phyloP scores from a whole-genome alignment of 345 rosid genomes.

The Rubroshorea leprosula region DNA sequence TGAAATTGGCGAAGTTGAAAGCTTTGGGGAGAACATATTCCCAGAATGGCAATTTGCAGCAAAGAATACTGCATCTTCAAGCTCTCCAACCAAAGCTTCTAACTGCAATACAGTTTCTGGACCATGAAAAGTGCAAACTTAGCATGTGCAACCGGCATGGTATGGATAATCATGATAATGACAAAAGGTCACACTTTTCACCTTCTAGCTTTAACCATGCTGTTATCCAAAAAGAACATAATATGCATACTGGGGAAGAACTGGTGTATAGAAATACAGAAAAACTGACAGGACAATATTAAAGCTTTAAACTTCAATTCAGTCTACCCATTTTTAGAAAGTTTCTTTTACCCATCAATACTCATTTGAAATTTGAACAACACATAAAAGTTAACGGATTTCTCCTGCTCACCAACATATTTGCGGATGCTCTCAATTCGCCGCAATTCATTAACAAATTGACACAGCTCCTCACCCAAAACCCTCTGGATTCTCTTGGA shows the following conservation, averaged over 20 bases:
- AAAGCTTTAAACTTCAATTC: background rate
- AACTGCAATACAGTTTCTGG: constrained; percentile 55
- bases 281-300: background rate
- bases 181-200: constrained; percentile 4
- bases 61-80: constrained; percentile 64
- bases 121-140: constrained; percentile 13
- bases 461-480: constrained; percentile 36
- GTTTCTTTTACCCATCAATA: background rate
- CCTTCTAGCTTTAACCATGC: background rate
- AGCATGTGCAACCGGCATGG: background rate
- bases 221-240: background rate
- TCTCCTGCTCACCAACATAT: constrained; percentile 43
- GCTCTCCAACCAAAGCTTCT: constrained; percentile 80
- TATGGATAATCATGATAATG: background rate
- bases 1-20: constrained; percentile 20
- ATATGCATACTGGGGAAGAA: background rate
- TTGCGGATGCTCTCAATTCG: constrained; percentile 33
- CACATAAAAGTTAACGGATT: background rate
- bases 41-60: constrained; percentile 22
- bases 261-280: background rate
- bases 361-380: background rate
- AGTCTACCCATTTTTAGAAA: background rate
- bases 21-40: constrained; percentile 40
- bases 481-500: constrained; percentile 21
- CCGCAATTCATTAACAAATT: constrained; percentile 39